Percentiles rank a stretch among this genome's conserved stretches.
Conservation (phyloP, 306 rosid genomes). For the Lathyrus sativus region DNA sequence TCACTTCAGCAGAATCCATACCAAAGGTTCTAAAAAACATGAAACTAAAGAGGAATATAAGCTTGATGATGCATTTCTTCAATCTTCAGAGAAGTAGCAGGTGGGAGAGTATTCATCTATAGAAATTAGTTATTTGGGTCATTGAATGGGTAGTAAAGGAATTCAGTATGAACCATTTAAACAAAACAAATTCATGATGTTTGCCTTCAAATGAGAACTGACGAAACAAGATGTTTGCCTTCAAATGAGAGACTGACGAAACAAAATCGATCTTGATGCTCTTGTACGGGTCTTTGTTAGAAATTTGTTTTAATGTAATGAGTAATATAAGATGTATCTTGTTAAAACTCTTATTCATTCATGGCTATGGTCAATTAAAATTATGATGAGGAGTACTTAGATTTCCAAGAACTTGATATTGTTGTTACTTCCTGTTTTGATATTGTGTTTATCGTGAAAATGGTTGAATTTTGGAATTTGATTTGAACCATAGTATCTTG, state of each 20-base stretch:
- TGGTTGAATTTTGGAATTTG: background rate
- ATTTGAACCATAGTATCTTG: background rate
- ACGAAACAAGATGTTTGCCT: no score
- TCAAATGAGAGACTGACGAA: no score
- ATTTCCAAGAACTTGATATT: background rate
- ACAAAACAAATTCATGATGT: no score
- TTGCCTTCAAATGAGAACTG: no score
- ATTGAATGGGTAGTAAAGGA: background rate
- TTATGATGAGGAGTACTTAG: conserved; percentile 1
- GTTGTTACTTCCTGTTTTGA: conserved; percentile 1
- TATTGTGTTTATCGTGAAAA: background rate
- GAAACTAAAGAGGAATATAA: background rate
- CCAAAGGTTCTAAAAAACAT: conserved; percentile 10
- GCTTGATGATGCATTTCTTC: conserved; percentile 10
- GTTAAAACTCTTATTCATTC: background rate
- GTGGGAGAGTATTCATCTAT: conserved; percentile 18
- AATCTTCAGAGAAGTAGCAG: conserved; percentile 11
- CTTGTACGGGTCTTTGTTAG: no score
- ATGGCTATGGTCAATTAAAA: background rate
- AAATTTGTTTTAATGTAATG: background rate
- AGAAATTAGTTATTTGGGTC: conserved; percentile 10
- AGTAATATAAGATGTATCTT: background rate
- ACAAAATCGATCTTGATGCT: no score
- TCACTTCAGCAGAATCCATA: conserved; percentile 53
- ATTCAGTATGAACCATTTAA: conserved; percentile 39